Conservation (phyloP, 371 early-diverging fungal species). For the Umbelopsis sp. region DNA sequence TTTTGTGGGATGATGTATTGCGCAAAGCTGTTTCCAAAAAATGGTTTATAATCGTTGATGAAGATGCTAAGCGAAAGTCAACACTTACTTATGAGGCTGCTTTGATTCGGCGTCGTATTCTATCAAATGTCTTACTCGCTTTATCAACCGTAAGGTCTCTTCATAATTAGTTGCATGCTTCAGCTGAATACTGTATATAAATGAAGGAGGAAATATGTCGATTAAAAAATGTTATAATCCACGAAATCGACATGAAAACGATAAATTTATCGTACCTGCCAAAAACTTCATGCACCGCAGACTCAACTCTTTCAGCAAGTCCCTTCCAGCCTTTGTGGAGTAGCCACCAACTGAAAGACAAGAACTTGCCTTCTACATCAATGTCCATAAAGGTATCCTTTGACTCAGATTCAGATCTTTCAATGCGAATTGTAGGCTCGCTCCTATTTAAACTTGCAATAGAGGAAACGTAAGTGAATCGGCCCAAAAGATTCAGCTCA, state of each 20-base stretch:
- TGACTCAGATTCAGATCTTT: constrained; percentile 44
- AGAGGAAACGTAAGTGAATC: constrained; percentile 90
- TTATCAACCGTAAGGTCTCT: constrained; percentile 6
- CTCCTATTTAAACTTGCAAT: constrained; percentile 62
- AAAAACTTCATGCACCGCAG: constrained; percentile 69
- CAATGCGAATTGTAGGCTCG: constrained; percentile 54
- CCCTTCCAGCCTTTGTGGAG: constrained; percentile 87
- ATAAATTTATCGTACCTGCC: constrained; percentile 52
- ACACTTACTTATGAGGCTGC: neutral
- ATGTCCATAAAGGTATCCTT: constrained; percentile 47
- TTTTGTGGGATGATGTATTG: constrained; percentile 74
- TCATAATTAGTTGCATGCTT: constrained; percentile 28
- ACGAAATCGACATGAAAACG: neutral
- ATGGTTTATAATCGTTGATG: neutral
- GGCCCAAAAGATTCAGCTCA: constrained; percentile 90
- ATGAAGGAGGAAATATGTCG: neutral
- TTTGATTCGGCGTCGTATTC: neutral
- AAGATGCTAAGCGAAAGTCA: neutral
- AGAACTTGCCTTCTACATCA: constrained; percentile 77
- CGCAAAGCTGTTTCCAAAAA: constrained; percentile 40
- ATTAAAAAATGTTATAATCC: neutral
- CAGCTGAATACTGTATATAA: constrained; percentile 22
- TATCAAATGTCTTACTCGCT: constrained; percentile 5
- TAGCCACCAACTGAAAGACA: constrained; percentile 92
- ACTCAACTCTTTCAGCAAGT: constrained; percentile 66